These are phyloP conservation scores for Microbotryum saponariae DNA, from an alignment of 1,284 basidiomycete species.

Conservation along the genomic window DNA sequence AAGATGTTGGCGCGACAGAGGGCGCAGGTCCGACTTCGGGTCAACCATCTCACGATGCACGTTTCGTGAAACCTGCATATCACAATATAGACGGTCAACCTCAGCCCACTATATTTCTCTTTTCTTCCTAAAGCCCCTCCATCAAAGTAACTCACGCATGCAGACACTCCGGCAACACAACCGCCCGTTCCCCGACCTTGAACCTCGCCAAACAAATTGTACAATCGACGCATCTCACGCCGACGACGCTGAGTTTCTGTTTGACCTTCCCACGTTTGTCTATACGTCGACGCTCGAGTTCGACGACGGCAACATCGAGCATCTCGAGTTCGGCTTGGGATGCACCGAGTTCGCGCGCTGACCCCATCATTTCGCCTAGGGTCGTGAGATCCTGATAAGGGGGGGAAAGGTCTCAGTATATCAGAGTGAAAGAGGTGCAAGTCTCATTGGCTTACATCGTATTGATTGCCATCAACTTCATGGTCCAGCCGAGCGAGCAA, in stretches of 20 bases:
- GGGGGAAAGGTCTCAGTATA: neutral
- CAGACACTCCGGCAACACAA: slow-evolving; percentile 28
- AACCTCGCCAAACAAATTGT: slow-evolving; percentile 30
- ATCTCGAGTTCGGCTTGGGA: slow-evolving; percentile 30
- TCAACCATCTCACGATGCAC: slow-evolving; percentile 26
- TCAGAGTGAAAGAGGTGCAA: neutral
- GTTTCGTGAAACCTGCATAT: slow-evolving; percentile 24
- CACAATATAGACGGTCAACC: no score
- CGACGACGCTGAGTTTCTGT: slow-evolving; percentile 33
- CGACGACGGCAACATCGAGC: slow-evolving; percentile 31
- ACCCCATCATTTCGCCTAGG: slow-evolving; percentile 33
- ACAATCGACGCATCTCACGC: slow-evolving; percentile 32
- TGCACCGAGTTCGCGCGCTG: slow-evolving; percentile 21
- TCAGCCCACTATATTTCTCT: neutral
- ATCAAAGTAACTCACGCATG: slow-evolving; percentile 18
- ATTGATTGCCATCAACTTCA: slow-evolving; percentile 5
- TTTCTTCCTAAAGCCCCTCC: no score
- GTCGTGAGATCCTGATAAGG: slow-evolving; percentile 23
- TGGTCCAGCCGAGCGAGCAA: slow-evolving; percentile 26
- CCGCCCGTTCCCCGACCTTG: slow-evolving; percentile 25
- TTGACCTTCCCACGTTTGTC: slow-evolving; percentile 36
- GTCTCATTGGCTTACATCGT: slow-evolving; percentile 14
- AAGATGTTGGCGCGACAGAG: slow-evolving; percentile 23
- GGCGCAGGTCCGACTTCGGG: slow-evolving; percentile 18
- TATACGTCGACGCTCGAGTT: slow-evolving; percentile 32